Conservation (phyloP, 2,329 filamentous ascomycete species). For the Cladosporium sp. region DNA sequence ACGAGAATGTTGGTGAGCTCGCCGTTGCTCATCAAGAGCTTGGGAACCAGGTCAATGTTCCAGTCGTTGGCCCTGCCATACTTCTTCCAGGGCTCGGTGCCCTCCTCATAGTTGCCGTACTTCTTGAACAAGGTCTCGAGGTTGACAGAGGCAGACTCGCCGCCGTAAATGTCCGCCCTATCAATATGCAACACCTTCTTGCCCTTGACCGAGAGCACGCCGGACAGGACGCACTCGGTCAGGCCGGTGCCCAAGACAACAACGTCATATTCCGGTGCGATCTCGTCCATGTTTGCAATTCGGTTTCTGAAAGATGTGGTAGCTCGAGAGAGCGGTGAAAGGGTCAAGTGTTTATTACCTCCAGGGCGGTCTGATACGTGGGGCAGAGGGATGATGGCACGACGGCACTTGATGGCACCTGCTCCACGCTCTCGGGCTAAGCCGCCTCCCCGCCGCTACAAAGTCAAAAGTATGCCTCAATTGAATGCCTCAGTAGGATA, state of each 20-base stretch:
- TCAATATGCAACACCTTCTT: slow-evolving; percentile 99
- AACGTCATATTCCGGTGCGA: slow-evolving; percentile 97
- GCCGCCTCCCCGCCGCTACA: no score
- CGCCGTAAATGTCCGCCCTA: slow-evolving; percentile 97
- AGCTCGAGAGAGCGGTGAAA: slow-evolving; percentile 3
- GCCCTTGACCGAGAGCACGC: slow-evolving; percentile 95
- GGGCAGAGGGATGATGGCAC: no score
- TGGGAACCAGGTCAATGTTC: slow-evolving; percentile 98
- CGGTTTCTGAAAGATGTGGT: not conserved
- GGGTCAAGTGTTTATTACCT: no score
- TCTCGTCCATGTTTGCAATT: slow-evolving; percentile 81
- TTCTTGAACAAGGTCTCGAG: slow-evolving; percentile 97
- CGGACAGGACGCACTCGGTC: slow-evolving; percentile 98
- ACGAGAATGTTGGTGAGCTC: slow-evolving; percentile 98
- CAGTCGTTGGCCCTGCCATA: slow-evolving; percentile 96
- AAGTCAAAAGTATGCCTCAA: no score
- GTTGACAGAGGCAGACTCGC: slow-evolving; percentile 94
- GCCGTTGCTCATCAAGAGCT: slow-evolving; percentile 97
- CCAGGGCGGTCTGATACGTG: no score
- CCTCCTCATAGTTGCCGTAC: slow-evolving; percentile 75
- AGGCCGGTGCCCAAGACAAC: slow-evolving; percentile 96
- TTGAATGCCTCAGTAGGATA: no score
- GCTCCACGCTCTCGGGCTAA: no score
- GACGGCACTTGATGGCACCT: no score
- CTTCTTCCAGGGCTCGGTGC: slow-evolving; percentile 95